Conservation (phyloP, 805 yeast species). For the Debaryomyces castellii region DNA sequence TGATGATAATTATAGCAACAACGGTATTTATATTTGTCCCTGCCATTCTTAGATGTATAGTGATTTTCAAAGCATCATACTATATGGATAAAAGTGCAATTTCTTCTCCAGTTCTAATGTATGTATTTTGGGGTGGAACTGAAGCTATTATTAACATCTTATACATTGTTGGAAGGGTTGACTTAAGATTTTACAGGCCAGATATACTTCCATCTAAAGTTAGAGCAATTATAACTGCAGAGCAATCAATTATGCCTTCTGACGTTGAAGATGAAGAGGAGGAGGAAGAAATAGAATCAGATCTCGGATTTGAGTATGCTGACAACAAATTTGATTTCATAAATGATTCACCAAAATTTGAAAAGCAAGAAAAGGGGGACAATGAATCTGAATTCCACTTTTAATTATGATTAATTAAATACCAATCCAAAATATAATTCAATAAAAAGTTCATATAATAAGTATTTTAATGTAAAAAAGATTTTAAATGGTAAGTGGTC, state of each 20-base stretch:
- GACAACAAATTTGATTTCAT: slow-evolving; percentile 1
- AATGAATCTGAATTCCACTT: slow-evolving; percentile 16
- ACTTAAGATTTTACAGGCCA: slow-evolving; percentile 78
- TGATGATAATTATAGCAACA: slow-evolving; percentile 44
- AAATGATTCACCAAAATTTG: slow-evolving; percentile 7
- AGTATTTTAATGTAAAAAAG: neutral
- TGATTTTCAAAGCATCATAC: slow-evolving; percentile 33
- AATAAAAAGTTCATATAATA: neutral
- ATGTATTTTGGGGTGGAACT: slow-evolving; percentile 65
- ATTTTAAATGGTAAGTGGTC: slow-evolving; percentile 44
- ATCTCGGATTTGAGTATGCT: slow-evolving; percentile 8
- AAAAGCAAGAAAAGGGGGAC: slow-evolving; percentile 6
- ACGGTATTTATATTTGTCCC: slow-evolving; percentile 51
- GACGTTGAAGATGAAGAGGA: slow-evolving; percentile 15
- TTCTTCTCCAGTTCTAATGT: slow-evolving; percentile 57
- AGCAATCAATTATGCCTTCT: slow-evolving; percentile 35
- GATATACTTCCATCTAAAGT: slow-evolving; percentile 48
- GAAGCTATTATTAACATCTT: slow-evolving; percentile 58
- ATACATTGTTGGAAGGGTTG: slow-evolving; percentile 65
- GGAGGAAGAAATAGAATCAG: slow-evolving; percentile 10
- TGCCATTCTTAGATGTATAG: slow-evolving; percentile 50
- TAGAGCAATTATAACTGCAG: slow-evolving; percentile 41
- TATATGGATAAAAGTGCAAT: slow-evolving; percentile 14
- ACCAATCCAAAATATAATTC: neutral
- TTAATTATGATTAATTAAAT: slow-evolving; percentile 2